Base-by-base conservation (phyloP, 495 filamentous ascomycete genomes). In the Hypomontagnella monticulosa region DNA sequence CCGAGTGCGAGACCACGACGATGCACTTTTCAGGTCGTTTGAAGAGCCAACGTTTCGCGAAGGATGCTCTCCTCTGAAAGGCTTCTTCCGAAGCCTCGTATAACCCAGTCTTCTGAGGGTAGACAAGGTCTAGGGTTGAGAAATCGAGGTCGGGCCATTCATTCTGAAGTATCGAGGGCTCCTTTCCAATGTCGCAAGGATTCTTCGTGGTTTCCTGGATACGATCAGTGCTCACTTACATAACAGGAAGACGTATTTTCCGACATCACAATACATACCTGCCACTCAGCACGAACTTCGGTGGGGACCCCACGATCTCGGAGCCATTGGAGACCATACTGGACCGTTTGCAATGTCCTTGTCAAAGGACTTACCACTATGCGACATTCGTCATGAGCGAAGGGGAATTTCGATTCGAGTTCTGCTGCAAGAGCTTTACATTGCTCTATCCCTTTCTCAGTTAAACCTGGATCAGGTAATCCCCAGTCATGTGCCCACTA, bases 1-100 rank as follows among this genome's bases (percentile, higher is more conserved):
- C 82, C 4, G 79, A 79, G 69, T 85, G 83, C 47, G 74, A 75
- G 4, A 85, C 83, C 1, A 84, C 83, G 9, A 80, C 75, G 47
- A 85, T 79, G 51, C 82, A 81, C 52, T 83, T 82, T 61, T 85
- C 83, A 0, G 77, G 74, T 9, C 81, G 76, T 19, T 69, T 63
- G 19, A 71, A 76, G 60, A 85, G 76, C 70, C 73, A 80, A 16
- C 66, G 61, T 44, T 78, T 78, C 14, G 71, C 76, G 4, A 68
- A 72, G 41, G 73, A 70, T 10, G 77, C 82, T 47, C 83, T 75
- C 18, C 73, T 64, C 16, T 71, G 62, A 37, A 84, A 69, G 12
- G 77, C 80, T 6, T 57, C 61, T 41, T 75, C 70, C 7, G 77
- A 76, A 48, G 73, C 81, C 50, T 70, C 78, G 58, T 82, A 85